Evolutionary conservation across 2,329 filamentous ascomycete genomes (phyloP), one percentile per base, ranked within the genome.

Genomic region (Diaporthe citriasiana): DNA sequence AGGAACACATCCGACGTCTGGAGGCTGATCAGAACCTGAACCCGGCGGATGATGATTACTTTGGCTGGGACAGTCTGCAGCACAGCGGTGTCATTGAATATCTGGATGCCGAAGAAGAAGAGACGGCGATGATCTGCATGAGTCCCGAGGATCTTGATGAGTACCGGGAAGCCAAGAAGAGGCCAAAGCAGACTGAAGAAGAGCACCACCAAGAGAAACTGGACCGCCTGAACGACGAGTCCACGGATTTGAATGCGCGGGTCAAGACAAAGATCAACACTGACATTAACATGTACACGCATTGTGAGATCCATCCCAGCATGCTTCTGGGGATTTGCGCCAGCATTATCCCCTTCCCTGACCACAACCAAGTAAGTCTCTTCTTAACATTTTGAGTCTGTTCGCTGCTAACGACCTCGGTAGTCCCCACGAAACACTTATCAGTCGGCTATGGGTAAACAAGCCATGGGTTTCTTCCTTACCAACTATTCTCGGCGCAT

Each of bases 71-170:
- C 78, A 94, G 95, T 25, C 87, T 99, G 53, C 91, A 98, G 56
- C 90, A 93, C 73, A 90, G 91, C 17, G 97, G 96, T 83, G 94
- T 95, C 3, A 93, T 99, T 50, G 97, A 99, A 82, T 98, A 98
- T 80, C 90, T 99, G 15, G 97, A 99, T 82, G 97, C 97, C 0
- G 97, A 99, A 81, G 97, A 99, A 86, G 97, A 99, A 82, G 97
- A 99, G 83, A 97, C 95, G 0, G 93, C 97, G 51, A 99, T 99
- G 97, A 99, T 99, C 80, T 95, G 95, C 83, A 99, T 99, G 96
- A 97, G 95, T 0, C 97, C 97, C 0, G 96, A 98, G 82, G 97
- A 98, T 81, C 87, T 99, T 50, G 95, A 98, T 75, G 90, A 91
- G 30, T 95, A 92, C 76, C 90, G 93, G 75, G 86, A 92, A 77